Evolutionary conservation across 495 filamentous ascomycete genomes (phyloP), one percentile per base, ranked within the genome.

Genomic region (Talaromyces stipitatus): DNA sequence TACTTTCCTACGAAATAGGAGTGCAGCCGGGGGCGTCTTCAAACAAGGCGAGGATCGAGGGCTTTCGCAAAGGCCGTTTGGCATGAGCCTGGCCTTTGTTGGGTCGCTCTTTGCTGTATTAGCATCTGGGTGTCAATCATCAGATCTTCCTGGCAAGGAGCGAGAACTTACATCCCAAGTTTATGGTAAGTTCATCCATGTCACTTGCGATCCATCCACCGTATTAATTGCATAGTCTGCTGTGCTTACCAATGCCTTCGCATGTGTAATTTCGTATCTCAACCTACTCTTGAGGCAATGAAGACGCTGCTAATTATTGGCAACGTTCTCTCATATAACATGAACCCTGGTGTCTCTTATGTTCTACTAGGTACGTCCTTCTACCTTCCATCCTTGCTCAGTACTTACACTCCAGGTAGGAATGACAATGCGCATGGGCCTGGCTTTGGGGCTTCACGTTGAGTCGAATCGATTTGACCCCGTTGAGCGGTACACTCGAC

Each of bases 81-180:
- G 74, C 43, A 70, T 75, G 67, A 68, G 62, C 56, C 53, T 78
- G 52, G 51, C 66, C 29, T 76, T 69, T 55, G 65, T 70, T 55
- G 72, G 68, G 55, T 62, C 76, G 52, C 68, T 92, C 7, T 92
- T 95, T 69, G 88, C 88, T 20, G 85, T 90, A 5, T 77, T 95
- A 41, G 90, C 88, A 0, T 89, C 88, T 30, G 88, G 88, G 8
- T 87, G 84, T 18, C 89, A 95, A 68, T 86, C 87, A 61, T 87
- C 87, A 14, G 82, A 85, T 61, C 75, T 85, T 5, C 80, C 87
- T 4, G 71, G 72, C 27, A 77, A 72, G 45, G 76, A 83, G 56
- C 66, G 81, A 30, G 79, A 84, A 60, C 64, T 84, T 66, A 83
- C 79, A 12, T 85, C 81, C 27, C 82, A 82, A 67, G 77, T 84